Evolutionary conservation across 2,329 filamentous ascomycete genomes (phyloP).

Genomic region (Hymenoscyphus occultus): DNA sequence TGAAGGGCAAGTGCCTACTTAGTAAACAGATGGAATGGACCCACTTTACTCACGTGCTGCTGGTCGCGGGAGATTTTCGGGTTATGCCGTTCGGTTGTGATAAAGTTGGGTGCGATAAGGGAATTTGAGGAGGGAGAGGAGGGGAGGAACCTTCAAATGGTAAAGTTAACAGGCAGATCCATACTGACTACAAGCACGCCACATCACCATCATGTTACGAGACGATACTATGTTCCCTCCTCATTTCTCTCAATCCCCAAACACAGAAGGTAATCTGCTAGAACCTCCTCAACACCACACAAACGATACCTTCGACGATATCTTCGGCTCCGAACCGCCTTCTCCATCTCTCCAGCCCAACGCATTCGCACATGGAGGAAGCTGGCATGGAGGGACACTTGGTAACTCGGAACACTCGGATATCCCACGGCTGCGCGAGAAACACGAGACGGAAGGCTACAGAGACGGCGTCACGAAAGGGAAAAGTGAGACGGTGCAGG

Average conservation of each 20-base stretch:
- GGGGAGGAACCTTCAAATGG: background rate
- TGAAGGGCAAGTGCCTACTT: background rate
- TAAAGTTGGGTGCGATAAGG: background rate
- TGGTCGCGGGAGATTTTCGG: background rate
- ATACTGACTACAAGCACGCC: background rate
- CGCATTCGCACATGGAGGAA: background rate
- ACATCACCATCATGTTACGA: constrained; percentile 8
- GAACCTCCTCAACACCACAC: background rate
- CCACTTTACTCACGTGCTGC: background rate
- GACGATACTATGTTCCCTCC: constrained; percentile 22
- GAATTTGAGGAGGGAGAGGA: background rate
- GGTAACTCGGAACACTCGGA: constrained; percentile 32
- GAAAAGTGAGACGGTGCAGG: constrained; percentile 75
- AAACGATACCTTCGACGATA: constrained; percentile 35
- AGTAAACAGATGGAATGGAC: background rate
- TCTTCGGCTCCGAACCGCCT: constrained; percentile 35
- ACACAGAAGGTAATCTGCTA: background rate
- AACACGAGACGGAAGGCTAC: constrained; percentile 70
- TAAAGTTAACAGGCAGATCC: background rate
- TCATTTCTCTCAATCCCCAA: background rate
- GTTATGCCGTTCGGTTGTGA: background rate
- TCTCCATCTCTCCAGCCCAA: constrained; percentile 24
- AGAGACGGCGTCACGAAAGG: constrained; percentile 78
- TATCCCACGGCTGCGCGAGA: constrained; percentile 34
- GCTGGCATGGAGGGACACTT: constrained; percentile 9